A percentile compares a stretch with the other conserved stretches of the same genome.
Evolutionary conservation across 2,329 filamentous ascomycete genomes (phyloP).

Genomic region (Colletotrichum chrysophilum): DNA sequence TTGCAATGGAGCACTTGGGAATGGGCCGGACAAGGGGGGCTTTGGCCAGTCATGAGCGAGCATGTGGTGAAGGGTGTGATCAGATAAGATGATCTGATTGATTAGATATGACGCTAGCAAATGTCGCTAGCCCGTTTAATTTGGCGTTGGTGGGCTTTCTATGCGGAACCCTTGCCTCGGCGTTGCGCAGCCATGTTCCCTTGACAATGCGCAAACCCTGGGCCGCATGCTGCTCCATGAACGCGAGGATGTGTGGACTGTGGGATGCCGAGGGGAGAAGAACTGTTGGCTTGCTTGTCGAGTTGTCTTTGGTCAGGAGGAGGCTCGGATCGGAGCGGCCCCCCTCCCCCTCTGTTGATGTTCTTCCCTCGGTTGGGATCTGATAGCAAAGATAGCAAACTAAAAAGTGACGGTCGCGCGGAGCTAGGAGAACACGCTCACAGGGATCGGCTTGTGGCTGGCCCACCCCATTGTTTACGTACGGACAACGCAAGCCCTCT

Average conservation of each 20-base stretch:
- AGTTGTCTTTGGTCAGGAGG: background rate
- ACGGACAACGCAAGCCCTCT: background rate
- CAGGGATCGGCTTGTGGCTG: background rate
- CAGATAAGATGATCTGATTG: constrained; percentile 22
- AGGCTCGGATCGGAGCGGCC: background rate
- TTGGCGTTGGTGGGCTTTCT: background rate
- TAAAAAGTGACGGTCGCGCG: background rate
- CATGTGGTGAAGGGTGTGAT: constrained; percentile 10
- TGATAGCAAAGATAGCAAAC: background rate
- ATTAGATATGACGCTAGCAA: constrained; percentile 20
- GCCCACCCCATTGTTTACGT: background rate
- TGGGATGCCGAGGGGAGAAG: background rate
- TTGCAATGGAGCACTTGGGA: constrained; percentile 1
- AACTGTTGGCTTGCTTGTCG: background rate
- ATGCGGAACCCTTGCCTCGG: background rate
- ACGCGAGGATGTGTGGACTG: background rate
- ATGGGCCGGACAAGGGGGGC: constrained; percentile 3
- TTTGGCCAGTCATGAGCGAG: constrained; percentile 1
- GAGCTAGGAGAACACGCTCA: background rate
- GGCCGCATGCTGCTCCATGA: background rate
- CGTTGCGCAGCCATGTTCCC: background rate
- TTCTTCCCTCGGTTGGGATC: background rate
- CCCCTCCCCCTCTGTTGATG: background rate
- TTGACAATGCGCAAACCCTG: background rate
- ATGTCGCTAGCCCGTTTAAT: constrained; percentile 10